Evolutionary conservation across 192 early-diverging fungal species (phyloP), one percentile per base, ranked within the genome.

Genomic region (Backusella sp.): DNA sequence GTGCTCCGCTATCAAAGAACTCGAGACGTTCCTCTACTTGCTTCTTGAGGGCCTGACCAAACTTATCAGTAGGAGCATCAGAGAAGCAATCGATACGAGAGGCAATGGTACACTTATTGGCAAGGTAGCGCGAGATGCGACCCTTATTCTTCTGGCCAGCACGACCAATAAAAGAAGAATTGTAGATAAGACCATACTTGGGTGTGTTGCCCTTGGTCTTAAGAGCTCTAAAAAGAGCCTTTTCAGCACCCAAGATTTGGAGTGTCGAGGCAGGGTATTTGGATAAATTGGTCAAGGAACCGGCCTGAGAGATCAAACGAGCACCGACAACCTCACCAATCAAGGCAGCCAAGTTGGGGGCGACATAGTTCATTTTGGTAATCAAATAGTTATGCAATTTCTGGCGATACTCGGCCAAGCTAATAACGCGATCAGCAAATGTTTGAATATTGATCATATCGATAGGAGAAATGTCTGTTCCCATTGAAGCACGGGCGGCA

Each of bases 91-190:
- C 98, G 73, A 98, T 96, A 73, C 98, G 89, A 36, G 94, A 95
- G 15, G 97, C 97, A 85, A 99, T 96, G 7, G 96, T 91, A 77
- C 94, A 96, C 86, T 99, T 99, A 91, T 98, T 99, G 79, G 98
- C 98, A 23, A 99, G 90, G 73, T 98, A 95, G 72, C 98, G 94
- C 66, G 98, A 98, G 66, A 99, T 98, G 66, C 95, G 90, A 68
- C 94, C 94, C 93, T 99, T 99, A 92, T 98, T 98, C 91, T 99
- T 99, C 52, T 90, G 85, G 52, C 92, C 96, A 14, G 97, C 97
- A 75, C 93, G 94, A 67, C 96, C 97, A 82, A 99, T 96, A 78
- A 97, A 93, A 14, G 94, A 93, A 26, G 97, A 95, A 85, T 97
- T 94, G 89, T 96, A 99, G 79, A 99, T 94, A 34, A 97, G 87